These are phyloP conservation scores for Tolypocladium ovalisporum DNA, from an alignment of 2,329 filamentous ascomycete species.

Conservation along the genomic window DNA sequence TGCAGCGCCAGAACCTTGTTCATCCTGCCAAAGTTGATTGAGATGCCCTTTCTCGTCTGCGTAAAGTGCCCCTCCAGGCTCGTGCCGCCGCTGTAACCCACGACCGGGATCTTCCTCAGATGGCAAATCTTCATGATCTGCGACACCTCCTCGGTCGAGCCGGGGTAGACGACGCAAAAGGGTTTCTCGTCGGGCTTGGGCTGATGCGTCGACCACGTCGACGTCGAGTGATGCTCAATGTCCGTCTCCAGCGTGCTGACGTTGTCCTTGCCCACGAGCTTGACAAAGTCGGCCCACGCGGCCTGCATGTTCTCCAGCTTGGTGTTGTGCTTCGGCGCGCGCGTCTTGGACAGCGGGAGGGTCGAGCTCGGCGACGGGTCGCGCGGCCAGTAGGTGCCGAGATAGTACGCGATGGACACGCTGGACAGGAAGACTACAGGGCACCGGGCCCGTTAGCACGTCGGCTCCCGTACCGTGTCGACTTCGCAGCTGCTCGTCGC, in stretches of 20 bases:
- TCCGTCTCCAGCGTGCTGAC: slow-evolving; percentile 50
- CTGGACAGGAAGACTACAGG: slow-evolving; percentile 39
- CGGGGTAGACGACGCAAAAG: slow-evolving; percentile 67
- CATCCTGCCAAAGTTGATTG: slow-evolving; percentile 80
- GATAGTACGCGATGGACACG: slow-evolving; percentile 42
- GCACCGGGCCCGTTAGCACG: slow-evolving; percentile 1
- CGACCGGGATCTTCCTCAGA: slow-evolving; percentile 68
- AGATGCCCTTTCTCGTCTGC: slow-evolving; percentile 71
- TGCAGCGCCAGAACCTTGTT: slow-evolving; percentile 68
- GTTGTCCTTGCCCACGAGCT: slow-evolving; percentile 52
- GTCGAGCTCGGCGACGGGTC: slow-evolving; percentile 45
- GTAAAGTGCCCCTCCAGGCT: slow-evolving; percentile 84
- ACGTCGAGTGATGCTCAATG: slow-evolving; percentile 45
- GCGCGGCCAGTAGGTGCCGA: slow-evolving; percentile 44
- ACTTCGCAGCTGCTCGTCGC: background rate
- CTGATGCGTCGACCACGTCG: slow-evolving; percentile 52
- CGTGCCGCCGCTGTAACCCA: slow-evolving; percentile 78
- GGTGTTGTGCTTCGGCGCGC: slow-evolving; percentile 44
- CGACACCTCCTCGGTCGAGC: slow-evolving; percentile 72
- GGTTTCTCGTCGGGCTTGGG: slow-evolving; percentile 36
- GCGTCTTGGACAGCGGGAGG: slow-evolving; percentile 41
- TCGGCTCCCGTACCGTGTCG: background rate
- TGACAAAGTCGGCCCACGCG: slow-evolving; percentile 58
- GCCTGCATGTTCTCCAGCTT: slow-evolving; percentile 55
- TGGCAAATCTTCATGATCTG: slow-evolving; percentile 84